These are phyloP conservation scores for Penicillium fimorum DNA, from an alignment of 495 filamentous ascomycete genomes.

Conservation along the genomic window DNA sequence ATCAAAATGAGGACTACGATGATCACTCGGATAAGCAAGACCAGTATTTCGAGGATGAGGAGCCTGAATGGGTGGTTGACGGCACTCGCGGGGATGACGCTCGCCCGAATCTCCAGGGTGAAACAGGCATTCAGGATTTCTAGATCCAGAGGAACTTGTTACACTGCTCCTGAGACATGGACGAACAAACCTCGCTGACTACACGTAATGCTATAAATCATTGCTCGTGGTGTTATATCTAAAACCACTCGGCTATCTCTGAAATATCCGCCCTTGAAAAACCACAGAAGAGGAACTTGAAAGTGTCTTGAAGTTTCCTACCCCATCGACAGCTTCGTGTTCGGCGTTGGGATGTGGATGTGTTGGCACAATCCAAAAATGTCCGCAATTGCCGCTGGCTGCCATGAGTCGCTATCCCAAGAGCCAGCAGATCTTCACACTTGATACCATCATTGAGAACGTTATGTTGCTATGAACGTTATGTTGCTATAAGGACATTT, in stretches of 20 bases:
- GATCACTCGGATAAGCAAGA: constrained; percentile 62
- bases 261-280: not conserved
- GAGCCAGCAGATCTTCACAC: not conserved
- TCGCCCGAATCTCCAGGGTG: constrained; percentile 49
- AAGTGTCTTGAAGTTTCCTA: not conserved
- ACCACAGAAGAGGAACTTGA: not conserved
- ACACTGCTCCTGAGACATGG: not conserved
- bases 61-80: constrained; percentile 59
- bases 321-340: not conserved
- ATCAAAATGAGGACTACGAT: constrained; percentile 69
- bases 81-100: constrained; percentile 38
- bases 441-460: not conserved
- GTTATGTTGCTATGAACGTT: not conserved
- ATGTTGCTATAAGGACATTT: not conserved
- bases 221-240: not conserved
- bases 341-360: not conserved
- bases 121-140: constrained; percentile 83
- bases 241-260: not conserved
- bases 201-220: not conserved
- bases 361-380: not conserved
- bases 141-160: constrained; percentile 34
- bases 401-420: not conserved
- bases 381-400: not conserved
- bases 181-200: not conserved
- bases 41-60: constrained; percentile 74